Evolutionary conservation across 2,329 filamentous ascomycete genomes (phyloP), one percentile per base, ranked within the genome.

Genomic region (Stenocarpella maydis): DNA sequence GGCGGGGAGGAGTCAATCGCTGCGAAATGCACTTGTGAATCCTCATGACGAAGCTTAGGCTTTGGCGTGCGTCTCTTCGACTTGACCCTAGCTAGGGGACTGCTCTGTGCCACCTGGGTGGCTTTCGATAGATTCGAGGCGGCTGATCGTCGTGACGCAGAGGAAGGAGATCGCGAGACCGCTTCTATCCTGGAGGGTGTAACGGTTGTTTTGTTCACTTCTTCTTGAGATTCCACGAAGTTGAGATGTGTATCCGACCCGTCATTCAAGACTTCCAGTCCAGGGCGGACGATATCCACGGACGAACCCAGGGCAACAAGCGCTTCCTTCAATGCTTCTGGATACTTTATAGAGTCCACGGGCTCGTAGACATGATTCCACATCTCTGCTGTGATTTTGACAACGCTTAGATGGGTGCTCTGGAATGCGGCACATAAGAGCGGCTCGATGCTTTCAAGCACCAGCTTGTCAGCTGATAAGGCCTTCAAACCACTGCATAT

Each of bases 11-110:
- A 88, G 37, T 87, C 86, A 55, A 95, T 91, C 0, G 88, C 82
- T 3, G 91, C 88, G 75, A 96, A 96, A 52, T 92, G 86, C 31
- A 97, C 86, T 75, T 97, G 94, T 0, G 93, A 97, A 78, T 97
- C 87, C 71, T 97, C 88, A 74, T 97, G 94, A 41, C 92, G 88
- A 34, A 90, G 82, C 70, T 87, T 87, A 21, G 86, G 83, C 55
- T 85, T 87, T 0, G 72, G 68, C 31, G 55, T 73, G n/a, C 77
- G 78, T 49, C 79, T 77, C 31, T 73, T 74, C 19, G 75, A 75
- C 58, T 75, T 79, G 17, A 76, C 73, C 54, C 74, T 74, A 53
- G 71, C 69, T 52, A 66, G 74, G 10, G 77, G 76, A 4, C 69
- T 74, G 3, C 71, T 74, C 45, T 74, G 79, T 15, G 69, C 73